Evolutionary conservation across 441 rosid genomes (phyloP).

Genomic region (Populus hybrid): DNA sequence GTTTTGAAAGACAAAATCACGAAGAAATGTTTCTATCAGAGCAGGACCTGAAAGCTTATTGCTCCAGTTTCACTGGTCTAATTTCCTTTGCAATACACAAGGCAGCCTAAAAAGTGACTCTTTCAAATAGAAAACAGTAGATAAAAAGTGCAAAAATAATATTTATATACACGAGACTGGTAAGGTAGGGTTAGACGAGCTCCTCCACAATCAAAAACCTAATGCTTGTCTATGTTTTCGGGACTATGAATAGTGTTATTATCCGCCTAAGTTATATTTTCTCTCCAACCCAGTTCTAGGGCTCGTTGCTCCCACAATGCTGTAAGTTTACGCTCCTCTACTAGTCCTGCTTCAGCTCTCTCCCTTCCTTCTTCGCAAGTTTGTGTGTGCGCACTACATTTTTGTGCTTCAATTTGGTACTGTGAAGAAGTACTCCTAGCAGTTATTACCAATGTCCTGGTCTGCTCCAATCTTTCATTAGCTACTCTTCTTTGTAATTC

Average conservation of each 20-base stretch:
- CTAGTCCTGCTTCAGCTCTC: conserved; percentile 40
- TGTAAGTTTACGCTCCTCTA: conserved; percentile 37
- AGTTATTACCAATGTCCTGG: conserved; percentile 24
- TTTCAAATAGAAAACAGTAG: too few relatives aligned
- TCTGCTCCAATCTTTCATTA: conserved; percentile 34
- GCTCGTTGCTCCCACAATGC: conserved; percentile 56
- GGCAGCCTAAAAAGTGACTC: background rate
- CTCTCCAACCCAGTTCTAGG: conserved; percentile 42
- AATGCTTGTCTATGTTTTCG: background rate
- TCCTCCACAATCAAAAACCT: background rate
- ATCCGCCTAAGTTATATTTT: background rate
- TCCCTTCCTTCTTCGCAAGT: conserved; percentile 59
- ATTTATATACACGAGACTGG: conserved; percentile 5
- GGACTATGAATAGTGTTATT: background rate
- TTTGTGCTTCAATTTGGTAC: conserved; percentile 53
- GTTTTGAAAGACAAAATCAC: background rate
- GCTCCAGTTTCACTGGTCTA: background rate
- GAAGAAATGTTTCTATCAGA: background rate
- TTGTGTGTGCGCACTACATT: conserved; percentile 50
- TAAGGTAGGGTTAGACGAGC: background rate
- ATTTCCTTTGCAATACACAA: conserved; percentile 7
- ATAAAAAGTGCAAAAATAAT: background rate
- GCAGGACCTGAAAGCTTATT: background rate
- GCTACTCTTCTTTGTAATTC: conserved; percentile 37
- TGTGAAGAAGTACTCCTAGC: conserved; percentile 41